These are phyloP conservation scores for Phalaenopsis hybrid DNA, from an alignment of 116 monocot genomes.

Conservation along the genomic window DNA sequence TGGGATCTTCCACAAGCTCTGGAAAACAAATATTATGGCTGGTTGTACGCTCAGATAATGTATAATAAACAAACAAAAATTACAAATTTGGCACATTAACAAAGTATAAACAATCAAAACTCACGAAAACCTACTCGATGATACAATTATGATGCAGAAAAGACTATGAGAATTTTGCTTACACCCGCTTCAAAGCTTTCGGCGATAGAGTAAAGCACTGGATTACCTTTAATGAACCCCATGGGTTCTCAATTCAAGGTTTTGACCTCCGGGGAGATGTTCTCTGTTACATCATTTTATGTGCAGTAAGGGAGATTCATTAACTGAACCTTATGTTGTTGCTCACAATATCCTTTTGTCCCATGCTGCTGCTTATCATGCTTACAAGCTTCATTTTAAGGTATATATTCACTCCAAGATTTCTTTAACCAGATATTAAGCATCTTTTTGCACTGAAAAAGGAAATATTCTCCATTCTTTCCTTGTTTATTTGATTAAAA, in stretches of 20 bases:
- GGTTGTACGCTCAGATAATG: slow-evolving; percentile 56
- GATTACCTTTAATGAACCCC: slow-evolving; percentile 78
- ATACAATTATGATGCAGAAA: slow-evolving; percentile 28
- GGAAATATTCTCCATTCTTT: too few species aligned
- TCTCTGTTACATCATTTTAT: slow-evolving; percentile 45
- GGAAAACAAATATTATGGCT: slow-evolving; percentile 61
- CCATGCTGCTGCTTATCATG: slow-evolving; percentile 52
- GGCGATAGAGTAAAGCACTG: slow-evolving; percentile 75
- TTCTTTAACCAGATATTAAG: not conserved
- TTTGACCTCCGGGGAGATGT: slow-evolving; percentile 67
- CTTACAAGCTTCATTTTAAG: slow-evolving; percentile 52
- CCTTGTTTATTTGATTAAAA: too few species aligned
- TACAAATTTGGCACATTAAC: not conserved
- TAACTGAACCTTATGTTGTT: slow-evolving; percentile 58
- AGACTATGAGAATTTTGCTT: slow-evolving; percentile 50
- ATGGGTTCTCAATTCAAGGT: slow-evolving; percentile 43
- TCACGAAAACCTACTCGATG: not conserved
- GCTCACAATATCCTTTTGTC: slow-evolving; percentile 60
- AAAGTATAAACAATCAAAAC: not conserved
- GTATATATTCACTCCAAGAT: slow-evolving; percentile 15
- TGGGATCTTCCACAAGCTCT: slow-evolving; percentile 79
- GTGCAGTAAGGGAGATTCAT: slow-evolving; percentile 53
- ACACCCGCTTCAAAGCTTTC: slow-evolving; percentile 56
- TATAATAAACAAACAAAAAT: slow-evolving; percentile 14
- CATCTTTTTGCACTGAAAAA: too few species aligned